A percentile compares a stretch with the other conserved stretches of the same genome.
phyloP scores from a whole-genome alignment of 2,329 filamentous ascomycete genomes.

The Aspergillus sclerotialis region DNA sequence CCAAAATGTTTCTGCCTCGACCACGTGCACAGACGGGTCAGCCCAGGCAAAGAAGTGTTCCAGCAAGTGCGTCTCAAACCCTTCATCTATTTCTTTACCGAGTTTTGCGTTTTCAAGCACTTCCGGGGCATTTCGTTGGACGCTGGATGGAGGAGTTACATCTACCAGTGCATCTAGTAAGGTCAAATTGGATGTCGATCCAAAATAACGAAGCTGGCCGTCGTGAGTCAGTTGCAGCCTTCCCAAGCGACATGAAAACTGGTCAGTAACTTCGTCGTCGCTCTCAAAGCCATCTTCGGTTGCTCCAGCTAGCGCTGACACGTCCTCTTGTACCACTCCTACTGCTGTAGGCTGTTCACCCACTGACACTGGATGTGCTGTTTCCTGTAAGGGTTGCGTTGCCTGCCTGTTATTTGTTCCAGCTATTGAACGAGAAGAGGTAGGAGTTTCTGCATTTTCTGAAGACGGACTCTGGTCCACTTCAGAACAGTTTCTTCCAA shows the following conservation, averaged over 20 bases:
- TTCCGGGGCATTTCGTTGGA: neutral
- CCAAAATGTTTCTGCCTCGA: slow-evolving; percentile 4
- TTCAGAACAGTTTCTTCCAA: neutral
- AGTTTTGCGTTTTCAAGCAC: slow-evolving; percentile 2
- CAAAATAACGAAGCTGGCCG: slow-evolving; percentile 4
- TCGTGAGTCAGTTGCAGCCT: slow-evolving; percentile 3
- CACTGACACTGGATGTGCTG: neutral
- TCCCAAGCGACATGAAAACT: slow-evolving; percentile 5
- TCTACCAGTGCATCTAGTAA: slow-evolving; percentile 2
- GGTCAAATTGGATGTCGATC: slow-evolving; percentile 4
- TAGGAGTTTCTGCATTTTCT: neutral
- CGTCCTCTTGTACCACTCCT: neutral
- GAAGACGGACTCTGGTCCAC: neutral
- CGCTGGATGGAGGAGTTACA: neutral
- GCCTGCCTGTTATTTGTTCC: neutral
- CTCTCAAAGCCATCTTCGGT: neutral
- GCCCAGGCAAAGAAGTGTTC: slow-evolving; percentile 5
- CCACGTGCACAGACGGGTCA: slow-evolving; percentile 4
- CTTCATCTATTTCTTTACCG: neutral
- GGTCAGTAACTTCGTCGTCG: slow-evolving; percentile 4
- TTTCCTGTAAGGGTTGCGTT: neutral
- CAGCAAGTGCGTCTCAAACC: slow-evolving; percentile 4
- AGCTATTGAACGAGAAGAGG: neutral
- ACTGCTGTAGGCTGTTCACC: neutral
- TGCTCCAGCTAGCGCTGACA: neutral